Conservation (phyloP, 2,329 filamentous ascomycete species). For the Dothiorella sarmentorum region DNA sequence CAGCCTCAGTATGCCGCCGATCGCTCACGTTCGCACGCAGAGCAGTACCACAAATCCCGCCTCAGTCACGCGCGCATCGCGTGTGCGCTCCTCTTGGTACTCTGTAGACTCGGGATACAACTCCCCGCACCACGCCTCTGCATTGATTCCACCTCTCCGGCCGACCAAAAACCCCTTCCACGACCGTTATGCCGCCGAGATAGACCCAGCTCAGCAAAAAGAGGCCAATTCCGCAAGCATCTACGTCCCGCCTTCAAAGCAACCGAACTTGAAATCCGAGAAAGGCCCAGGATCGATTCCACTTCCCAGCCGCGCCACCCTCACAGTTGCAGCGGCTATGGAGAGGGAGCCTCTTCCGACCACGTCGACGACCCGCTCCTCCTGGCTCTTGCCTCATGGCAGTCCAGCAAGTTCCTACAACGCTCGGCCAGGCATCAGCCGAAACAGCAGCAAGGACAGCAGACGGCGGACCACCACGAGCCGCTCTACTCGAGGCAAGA, state of each 20-base stretch:
- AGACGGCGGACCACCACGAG: slow-evolving; percentile 11
- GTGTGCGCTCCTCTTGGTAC: not conserved
- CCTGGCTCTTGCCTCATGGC: not conserved
- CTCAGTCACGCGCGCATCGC: no score
- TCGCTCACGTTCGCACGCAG: not conserved
- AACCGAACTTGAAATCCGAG: not conserved
- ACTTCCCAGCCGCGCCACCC: not conserved
- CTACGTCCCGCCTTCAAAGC: slow-evolving; percentile 2
- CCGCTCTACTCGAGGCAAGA: slow-evolving; percentile 32
- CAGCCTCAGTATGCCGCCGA: not conserved
- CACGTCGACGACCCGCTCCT: not conserved
- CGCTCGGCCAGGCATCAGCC: not conserved
- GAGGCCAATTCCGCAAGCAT: slow-evolving; percentile 6
- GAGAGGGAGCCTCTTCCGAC: not conserved
- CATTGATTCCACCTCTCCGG: slow-evolving; percentile 2
- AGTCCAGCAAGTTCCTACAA: not conserved
- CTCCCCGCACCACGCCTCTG: slow-evolving; percentile 3
- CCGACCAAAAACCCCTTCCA: not conserved
- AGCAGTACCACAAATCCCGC: not conserved
- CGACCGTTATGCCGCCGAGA: not conserved
- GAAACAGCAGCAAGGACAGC: not conserved
- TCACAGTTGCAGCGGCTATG: not conserved
- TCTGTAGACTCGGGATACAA: slow-evolving; percentile 10
- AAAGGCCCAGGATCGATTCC: slow-evolving; percentile 4
- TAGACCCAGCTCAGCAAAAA: not conserved